phyloP scores from a whole-genome alignment of 768 basidiomycete genomes.

The Psilocybe cyanescens region DNA sequence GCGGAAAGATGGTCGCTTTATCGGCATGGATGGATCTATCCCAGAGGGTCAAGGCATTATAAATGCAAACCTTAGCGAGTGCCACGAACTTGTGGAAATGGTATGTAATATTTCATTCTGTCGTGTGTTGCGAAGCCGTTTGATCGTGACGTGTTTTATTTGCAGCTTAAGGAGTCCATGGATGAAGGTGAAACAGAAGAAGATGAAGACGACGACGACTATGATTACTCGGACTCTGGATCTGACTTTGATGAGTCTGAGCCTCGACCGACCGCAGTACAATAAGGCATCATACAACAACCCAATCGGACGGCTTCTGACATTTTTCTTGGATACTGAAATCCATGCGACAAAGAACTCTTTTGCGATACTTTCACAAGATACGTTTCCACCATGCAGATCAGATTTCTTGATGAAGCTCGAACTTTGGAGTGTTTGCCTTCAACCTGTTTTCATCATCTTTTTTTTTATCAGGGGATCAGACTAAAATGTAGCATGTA shows the following conservation, averaged over 20 bases:
- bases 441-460: slow-evolving; percentile 1
- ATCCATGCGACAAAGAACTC: background rate
- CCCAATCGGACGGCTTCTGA: background rate
- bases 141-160: background rate
- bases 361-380: background rate
- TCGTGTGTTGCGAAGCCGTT: background rate
- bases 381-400: background rate
- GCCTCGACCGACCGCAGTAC: background rate
- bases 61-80: slow-evolving; percentile 95
- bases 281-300: background rate
- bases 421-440: background rate
- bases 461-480: slow-evolving; percentile 3
- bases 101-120: slow-evolving; percentile 39
- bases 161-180: slow-evolving; percentile 82
- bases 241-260: slow-evolving; percentile 9
- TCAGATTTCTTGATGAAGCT: background rate
- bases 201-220: slow-evolving; percentile 58
- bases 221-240: slow-evolving; percentile 37
- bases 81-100: slow-evolving; percentile 96
- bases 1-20: slow-evolving; percentile 92
- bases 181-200: slow-evolving; percentile 66
- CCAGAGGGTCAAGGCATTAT: slow-evolving; percentile 97
- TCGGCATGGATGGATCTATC: slow-evolving; percentile 84
- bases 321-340: background rate
- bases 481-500: slow-evolving; percentile 17